These are phyloP conservation scores for Agrostemma githago DNA, from an alignment of 148 eudicot genomes.

Conservation along the genomic window DNA sequence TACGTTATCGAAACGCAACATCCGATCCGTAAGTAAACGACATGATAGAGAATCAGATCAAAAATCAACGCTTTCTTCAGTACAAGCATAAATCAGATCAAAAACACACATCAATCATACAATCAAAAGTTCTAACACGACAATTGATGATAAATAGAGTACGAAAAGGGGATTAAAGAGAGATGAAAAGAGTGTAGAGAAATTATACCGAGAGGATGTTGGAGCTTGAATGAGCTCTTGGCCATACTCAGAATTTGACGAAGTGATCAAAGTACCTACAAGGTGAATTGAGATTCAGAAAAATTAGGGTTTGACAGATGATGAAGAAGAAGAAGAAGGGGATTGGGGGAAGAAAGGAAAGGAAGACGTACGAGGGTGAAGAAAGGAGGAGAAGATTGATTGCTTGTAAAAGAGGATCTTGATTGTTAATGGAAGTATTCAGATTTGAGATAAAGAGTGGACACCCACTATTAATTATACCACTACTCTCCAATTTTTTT, in stretches of 20 bases:
- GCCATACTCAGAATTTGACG: constrained; percentile 41
- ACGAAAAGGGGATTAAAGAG: neutral
- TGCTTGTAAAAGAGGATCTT: neutral
- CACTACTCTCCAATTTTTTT: too few species aligned
- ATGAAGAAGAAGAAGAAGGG: too few species aligned
- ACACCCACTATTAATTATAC: neutral
- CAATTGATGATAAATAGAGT: neutral
- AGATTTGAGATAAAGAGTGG: neutral
- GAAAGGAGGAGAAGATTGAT: neutral
- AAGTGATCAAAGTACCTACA: constrained; percentile 10
- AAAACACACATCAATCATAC: neutral
- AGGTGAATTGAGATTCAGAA: neutral
- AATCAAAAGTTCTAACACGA: neutral
- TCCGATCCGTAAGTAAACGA: neutral
- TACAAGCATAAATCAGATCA: neutral
- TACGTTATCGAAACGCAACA: neutral
- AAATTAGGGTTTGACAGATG: constrained; percentile 32
- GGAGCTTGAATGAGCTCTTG: constrained; percentile 72
- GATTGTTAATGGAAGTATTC: too few species aligned
- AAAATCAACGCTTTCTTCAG: neutral
- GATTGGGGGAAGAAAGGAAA: neutral
- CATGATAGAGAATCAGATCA: neutral
- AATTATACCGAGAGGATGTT: constrained; percentile 68
- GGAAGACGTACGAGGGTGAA: neutral
- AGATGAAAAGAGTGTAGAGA: neutral